Conservation (phyloP, 768 basidiomycete species). For the Hygrophorus russula region DNA sequence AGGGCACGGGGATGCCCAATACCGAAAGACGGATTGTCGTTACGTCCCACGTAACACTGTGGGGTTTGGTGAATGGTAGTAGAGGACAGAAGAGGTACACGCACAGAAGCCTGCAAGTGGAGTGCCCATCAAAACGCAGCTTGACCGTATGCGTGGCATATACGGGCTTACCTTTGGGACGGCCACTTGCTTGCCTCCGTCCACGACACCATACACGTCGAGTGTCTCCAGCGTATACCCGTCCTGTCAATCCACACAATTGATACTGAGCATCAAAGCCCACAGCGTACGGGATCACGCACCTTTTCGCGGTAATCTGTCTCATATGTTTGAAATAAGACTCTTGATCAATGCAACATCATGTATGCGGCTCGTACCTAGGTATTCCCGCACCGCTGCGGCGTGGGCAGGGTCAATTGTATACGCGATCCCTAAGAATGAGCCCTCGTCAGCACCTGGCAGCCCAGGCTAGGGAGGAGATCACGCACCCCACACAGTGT, state of each 20-base stretch:
- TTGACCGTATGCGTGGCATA: not conserved
- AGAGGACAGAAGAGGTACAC: slow-evolving; percentile 12
- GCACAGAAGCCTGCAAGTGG: slow-evolving; percentile 36
- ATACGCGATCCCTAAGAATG: slow-evolving; percentile 68
- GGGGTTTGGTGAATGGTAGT: not conserved
- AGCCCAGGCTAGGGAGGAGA: not conserved
- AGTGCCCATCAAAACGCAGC: slow-evolving; percentile 3
- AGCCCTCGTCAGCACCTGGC: too few relatives aligned
- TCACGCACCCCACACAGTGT: slow-evolving; percentile 73
- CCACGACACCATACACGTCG: slow-evolving; percentile 55
- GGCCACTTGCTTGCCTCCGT: slow-evolving; percentile 40
- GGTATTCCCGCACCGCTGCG: slow-evolving; percentile 68
- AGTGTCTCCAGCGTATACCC: slow-evolving; percentile 81
- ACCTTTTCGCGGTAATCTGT: slow-evolving; percentile 84
- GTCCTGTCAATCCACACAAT: slow-evolving; percentile 40
- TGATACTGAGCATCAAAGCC: too few relatives aligned
- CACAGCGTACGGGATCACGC: not conserved
- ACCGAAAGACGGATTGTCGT: slow-evolving; percentile 88
- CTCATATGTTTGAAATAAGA: not conserved
- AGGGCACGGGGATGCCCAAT: slow-evolving; percentile 12
- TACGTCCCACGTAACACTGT: slow-evolving; percentile 80
- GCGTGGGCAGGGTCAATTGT: slow-evolving; percentile 73
- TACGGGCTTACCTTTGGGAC: slow-evolving; percentile 39
- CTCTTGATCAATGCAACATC: too few relatives aligned
- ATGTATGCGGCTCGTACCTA: slow-evolving; percentile 38